phyloP scores from a whole-genome alignment of 495 filamentous ascomycete genomes.

The Chaetomidium leptoderma region DNA sequence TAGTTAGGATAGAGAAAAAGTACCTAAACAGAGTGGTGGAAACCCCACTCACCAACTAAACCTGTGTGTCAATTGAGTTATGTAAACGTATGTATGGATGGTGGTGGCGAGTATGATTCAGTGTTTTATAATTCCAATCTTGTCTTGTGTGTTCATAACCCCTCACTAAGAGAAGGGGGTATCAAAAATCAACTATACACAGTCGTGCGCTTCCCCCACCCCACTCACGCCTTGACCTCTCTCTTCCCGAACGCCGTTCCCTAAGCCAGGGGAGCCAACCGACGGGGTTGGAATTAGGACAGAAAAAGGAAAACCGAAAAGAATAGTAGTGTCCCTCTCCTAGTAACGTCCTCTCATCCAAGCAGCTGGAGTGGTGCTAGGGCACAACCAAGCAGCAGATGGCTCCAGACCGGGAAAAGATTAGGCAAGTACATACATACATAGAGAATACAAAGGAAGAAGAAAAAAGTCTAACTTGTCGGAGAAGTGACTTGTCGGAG shows the following conservation, averaged over 20 bases:
- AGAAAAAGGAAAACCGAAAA: background rate
- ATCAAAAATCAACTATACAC: background rate
- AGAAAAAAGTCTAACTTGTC: slow-evolving; percentile 2
- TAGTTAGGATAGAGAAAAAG: background rate
- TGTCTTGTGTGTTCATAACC: background rate
- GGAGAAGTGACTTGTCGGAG: background rate
- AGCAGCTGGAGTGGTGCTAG: background rate
- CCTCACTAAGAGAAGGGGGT: background rate
- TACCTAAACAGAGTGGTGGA: background rate
- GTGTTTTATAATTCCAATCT: background rate
- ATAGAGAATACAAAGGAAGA: background rate
- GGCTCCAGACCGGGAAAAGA: background rate
- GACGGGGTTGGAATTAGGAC: background rate
- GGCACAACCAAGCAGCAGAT: background rate
- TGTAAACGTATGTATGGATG: too few species aligned
- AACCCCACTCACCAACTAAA: too few species aligned
- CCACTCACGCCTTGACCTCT: too few species aligned
- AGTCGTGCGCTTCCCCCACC: background rate
- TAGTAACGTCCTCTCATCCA: background rate
- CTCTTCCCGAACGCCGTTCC: slow-evolving; percentile 4
- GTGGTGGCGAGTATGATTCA: too few species aligned
- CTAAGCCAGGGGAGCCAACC: background rate
- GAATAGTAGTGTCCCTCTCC: background rate
- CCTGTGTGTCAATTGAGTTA: background rate
- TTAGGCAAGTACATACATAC: slow-evolving; percentile 4